A percentile compares a stretch with the other conserved stretches of the same genome.
Evolutionary conservation across 2,329 filamentous ascomycete genomes (phyloP).

Genomic region (Botrytis deweyae): DNA sequence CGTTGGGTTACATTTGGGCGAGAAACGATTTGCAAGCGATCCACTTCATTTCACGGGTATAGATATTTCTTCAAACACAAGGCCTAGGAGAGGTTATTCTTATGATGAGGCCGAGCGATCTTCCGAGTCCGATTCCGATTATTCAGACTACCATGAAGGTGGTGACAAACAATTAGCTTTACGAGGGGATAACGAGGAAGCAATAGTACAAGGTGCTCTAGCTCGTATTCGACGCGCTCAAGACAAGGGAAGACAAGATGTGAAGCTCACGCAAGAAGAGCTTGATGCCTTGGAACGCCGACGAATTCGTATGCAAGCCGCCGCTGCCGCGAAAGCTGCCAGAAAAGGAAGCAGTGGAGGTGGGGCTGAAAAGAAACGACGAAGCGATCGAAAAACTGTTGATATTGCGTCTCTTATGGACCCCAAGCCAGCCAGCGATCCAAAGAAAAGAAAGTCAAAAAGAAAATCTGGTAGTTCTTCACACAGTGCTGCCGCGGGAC

Average conservation of each 20-base stretch:
- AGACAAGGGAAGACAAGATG: slow-evolving; percentile 71
- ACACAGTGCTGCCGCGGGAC: slow-evolving; percentile 35
- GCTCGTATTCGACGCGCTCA: slow-evolving; percentile 78
- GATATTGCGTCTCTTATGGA: slow-evolving; percentile 35
- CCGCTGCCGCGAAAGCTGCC: slow-evolving; percentile 30
- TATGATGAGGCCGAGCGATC: slow-evolving; percentile 48
- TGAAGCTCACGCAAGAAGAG: slow-evolving; percentile 77
- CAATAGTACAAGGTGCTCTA: slow-evolving; percentile 73
- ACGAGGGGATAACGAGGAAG: slow-evolving; percentile 65
- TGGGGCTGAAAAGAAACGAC: slow-evolving; percentile 34
- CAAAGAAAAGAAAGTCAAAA: slow-evolving; percentile 35
- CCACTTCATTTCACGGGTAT: slow-evolving; percentile 60
- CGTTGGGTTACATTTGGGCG: slow-evolving; percentile 50
- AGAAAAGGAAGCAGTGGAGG: slow-evolving; percentile 33
- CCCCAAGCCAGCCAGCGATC: slow-evolving; percentile 25
- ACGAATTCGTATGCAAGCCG: slow-evolving; percentile 53
- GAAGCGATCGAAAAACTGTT: slow-evolving; percentile 30
- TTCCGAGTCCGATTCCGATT: slow-evolving; percentile 33
- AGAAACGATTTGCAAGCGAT: slow-evolving; percentile 57
- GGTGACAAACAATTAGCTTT: slow-evolving; percentile 54
- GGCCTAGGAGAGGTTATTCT: slow-evolving; percentile 34
- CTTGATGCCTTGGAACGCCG: slow-evolving; percentile 74
- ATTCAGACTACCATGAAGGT: slow-evolving; percentile 53
- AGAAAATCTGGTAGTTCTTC: slow-evolving; percentile 36
- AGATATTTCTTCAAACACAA: slow-evolving; percentile 49